A percentile compares a stretch with the other conserved stretches of the same genome.
Conservation (phyloP, 257 asterid genomes). For the Ehretia macrophylla region DNA sequence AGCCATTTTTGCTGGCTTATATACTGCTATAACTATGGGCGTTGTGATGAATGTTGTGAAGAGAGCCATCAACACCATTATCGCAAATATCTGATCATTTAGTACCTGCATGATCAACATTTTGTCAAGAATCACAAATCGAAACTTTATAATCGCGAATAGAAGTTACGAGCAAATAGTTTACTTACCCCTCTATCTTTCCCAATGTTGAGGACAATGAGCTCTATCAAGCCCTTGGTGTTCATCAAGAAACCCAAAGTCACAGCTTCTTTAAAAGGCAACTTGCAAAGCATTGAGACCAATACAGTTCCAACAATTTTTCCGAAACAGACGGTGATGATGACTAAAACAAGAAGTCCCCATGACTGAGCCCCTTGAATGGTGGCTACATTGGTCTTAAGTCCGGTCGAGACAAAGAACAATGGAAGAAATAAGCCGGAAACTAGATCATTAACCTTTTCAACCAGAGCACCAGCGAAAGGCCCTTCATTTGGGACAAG, state of each 20-base stretch:
- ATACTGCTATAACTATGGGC: constrained; percentile 46
- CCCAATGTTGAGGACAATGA: constrained; percentile 64
- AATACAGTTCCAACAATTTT: constrained; percentile 50
- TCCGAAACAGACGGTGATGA: constrained; percentile 52
- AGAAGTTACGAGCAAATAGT: neutral
- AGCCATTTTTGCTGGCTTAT: constrained; percentile 52
- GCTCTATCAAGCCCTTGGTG: constrained; percentile 70
- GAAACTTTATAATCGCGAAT: neutral
- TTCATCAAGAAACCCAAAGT: constrained; percentile 63
- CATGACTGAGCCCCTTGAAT: constrained; percentile 60
- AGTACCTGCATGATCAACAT: constrained; percentile 41
- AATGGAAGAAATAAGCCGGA: constrained; percentile 62
- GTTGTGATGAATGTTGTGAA: constrained; percentile 78
- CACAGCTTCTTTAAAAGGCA: constrained; percentile 48
- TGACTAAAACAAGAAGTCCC: constrained; percentile 62
- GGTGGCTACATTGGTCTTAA: constrained; percentile 58
- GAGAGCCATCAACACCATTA: constrained; percentile 73
- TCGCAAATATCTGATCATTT: constrained; percentile 72
- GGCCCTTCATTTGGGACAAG: constrained; percentile 72
- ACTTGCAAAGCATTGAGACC: constrained; percentile 34
- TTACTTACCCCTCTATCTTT: constrained; percentile 63
- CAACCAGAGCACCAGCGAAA: constrained; percentile 56
- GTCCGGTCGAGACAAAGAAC: constrained; percentile 62
- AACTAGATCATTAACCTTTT: constrained; percentile 55
- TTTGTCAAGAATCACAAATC: neutral